Evolutionary conservation across 139 green algal genomes (phyloP), one percentile per base, ranked within the genome.

Genomic region (Micromonas pusilla): DNA sequence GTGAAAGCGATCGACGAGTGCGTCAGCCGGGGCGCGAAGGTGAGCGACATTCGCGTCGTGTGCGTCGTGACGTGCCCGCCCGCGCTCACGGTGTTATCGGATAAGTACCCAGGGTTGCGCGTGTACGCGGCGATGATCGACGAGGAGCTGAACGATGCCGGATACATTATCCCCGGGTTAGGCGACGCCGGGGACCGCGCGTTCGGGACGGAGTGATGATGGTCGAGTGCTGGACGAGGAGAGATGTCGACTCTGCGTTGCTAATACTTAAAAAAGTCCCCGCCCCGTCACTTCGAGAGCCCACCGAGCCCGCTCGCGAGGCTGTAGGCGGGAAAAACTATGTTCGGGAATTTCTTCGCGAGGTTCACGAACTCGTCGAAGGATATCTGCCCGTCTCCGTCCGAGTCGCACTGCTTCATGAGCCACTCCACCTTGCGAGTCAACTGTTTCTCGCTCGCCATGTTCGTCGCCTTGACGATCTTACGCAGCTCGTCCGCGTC

Each of bases 91-190:
- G 80, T 82, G 28, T 79, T 98, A 25, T 30, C 21, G 20, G 54
- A 78, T 1, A 2, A 70, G 1, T 79, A 76, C 54, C 54, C 83
- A 85, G 89, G 88, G 0, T 36, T 96, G 0, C 87, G 86, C 63
- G 76, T 98, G 19, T 98, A 96, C 86, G 90, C 90, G 21, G 91
- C 87, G 25, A 95, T 93, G 68, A 97, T 97, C 52, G 94, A 98
- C 81, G 73, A 90, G 9, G 89, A 97, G 79, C 83, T 98, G 6
- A 90, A 97, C 82, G 92, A 95, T 13, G 83, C 89, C 5, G 94
- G 94, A 1, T 97, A 90, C 87, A 98, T 98, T 67, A 64, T 97
- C 0, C 94, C 94, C 1, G 94, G 94, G 0, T 79, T 97, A 20
- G 94, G 94, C 0, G 93, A 98, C 81, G 93, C 94, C 0, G 94